A percentile compares a stretch with the other conserved stretches of the same genome.
Conservation (phyloP, 805 yeast genomes). For the Saccharomycopsis selenospora region DNA sequence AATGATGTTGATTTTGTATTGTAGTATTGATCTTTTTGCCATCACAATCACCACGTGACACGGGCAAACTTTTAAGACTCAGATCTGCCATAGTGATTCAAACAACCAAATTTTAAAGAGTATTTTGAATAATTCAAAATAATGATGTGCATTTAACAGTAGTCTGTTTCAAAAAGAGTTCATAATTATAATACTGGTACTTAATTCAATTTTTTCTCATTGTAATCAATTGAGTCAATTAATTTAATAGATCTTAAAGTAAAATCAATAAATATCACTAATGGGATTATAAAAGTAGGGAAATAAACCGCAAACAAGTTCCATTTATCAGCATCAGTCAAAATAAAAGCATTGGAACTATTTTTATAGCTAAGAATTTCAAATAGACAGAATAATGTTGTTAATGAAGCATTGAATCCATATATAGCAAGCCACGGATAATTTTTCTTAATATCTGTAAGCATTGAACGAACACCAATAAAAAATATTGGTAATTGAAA, state of each 20-base stretch:
- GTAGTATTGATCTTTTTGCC: too few relatives aligned
- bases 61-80: too few relatives aligned
- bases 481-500: slow-evolving; percentile 79
- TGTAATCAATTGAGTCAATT: not conserved
- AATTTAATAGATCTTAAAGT: slow-evolving; percentile 1
- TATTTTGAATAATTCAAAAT: too few relatives aligned
- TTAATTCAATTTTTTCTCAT: too few relatives aligned
- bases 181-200: too few relatives aligned
- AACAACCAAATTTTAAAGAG: too few relatives aligned
- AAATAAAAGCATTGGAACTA: slow-evolving; percentile 27
- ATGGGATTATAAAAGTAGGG: slow-evolving; percentile 70
- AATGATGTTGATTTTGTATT: too few relatives aligned
- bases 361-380: slow-evolving; percentile 31
- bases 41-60: too few relatives aligned
- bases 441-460: slow-evolving; percentile 21
- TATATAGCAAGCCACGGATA: slow-evolving; percentile 49
- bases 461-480: slow-evolving; percentile 28
- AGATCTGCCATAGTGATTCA: too few relatives aligned
- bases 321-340: slow-evolving; percentile 31
- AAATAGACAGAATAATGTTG: slow-evolving; percentile 69
- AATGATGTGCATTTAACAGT: too few relatives aligned
- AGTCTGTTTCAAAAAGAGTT: too few relatives aligned
- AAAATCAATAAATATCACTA: slow-evolving; percentile 44
- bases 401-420: slow-evolving; percentile 76
- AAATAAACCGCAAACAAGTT: slow-evolving; percentile 48